phyloP scores from a whole-genome alignment of 2,329 filamentous ascomycete genomes.

The Blastomyces silverae region DNA sequence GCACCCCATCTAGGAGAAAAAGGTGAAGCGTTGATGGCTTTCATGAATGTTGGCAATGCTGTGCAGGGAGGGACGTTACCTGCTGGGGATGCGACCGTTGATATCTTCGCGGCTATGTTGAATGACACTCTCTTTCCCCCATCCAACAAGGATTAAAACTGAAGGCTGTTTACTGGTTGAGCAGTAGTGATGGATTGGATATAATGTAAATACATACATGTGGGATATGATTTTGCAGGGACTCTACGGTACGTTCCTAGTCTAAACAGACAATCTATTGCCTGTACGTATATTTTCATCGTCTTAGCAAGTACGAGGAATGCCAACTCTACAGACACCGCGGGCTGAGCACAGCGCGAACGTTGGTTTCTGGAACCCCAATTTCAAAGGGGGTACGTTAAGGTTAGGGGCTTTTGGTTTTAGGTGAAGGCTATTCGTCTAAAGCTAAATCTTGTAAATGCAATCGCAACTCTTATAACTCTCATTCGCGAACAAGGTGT shows the following conservation, averaged over 20 bases:
- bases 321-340: neutral
- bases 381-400: neutral
- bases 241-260: too few species aligned
- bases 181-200: neutral
- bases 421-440: too few species aligned
- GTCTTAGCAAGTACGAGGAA: neutral
- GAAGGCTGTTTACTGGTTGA: neutral
- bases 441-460: too few species aligned
- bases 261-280: neutral
- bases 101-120: constrained; percentile 1
- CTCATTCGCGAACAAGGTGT: neutral
- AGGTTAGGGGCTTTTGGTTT: neutral
- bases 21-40: neutral
- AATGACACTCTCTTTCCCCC: constrained; percentile 3
- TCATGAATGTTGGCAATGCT: constrained; percentile 8
- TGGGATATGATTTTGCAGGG: neutral
- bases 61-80: neutral
- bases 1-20: neutral
- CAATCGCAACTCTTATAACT: neutral
- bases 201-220: neutral
- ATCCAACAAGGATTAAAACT: neutral
- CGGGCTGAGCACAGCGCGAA: neutral
- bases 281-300: neutral
- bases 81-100: neutral
- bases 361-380: neutral